phyloP scores from a whole-genome alignment of 2,329 filamentous ascomycete species.

The Paraconiothyrium sp. region DNA sequence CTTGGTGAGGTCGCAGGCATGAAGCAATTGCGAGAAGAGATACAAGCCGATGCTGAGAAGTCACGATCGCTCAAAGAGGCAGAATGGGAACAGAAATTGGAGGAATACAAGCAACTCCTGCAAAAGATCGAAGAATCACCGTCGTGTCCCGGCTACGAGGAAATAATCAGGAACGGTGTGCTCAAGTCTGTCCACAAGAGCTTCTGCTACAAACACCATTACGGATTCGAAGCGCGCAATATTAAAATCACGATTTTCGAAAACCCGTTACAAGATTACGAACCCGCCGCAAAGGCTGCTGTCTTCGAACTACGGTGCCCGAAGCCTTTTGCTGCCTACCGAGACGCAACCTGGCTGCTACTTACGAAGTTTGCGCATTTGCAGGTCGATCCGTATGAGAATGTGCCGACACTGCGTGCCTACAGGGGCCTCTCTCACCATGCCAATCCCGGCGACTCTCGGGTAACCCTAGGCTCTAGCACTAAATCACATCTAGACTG shows the following conservation, averaged over 20 bases:
- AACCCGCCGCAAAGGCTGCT: slow-evolving; percentile 52
- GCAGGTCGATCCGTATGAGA: slow-evolving; percentile 8
- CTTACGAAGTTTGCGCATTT: slow-evolving; percentile 48
- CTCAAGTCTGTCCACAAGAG: slow-evolving; percentile 22
- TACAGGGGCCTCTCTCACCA: slow-evolving; percentile 48
- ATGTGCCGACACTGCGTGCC: slow-evolving; percentile 33
- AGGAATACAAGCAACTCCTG: slow-evolving; percentile 50
- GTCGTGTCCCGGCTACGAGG: neutral
- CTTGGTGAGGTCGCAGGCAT: slow-evolving; percentile 36
- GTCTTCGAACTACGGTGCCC: slow-evolving; percentile 65
- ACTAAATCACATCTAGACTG: slow-evolving; percentile 59
- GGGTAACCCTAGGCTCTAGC: slow-evolving; percentile 55
- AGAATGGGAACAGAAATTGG: slow-evolving; percentile 50
- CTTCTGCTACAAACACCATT: slow-evolving; percentile 58
- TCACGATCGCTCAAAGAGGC: slow-evolving; percentile 47
- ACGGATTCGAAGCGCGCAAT: slow-evolving; percentile 45
- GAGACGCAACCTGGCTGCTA: slow-evolving; percentile 63
- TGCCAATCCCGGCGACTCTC: slow-evolving; percentile 14
- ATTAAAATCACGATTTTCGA: slow-evolving; percentile 61
- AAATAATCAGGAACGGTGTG: slow-evolving; percentile 7
- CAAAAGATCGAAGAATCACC: slow-evolving; percentile 39
- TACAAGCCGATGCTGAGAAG: slow-evolving; percentile 45
- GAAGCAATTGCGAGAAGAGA: slow-evolving; percentile 41
- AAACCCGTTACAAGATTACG: slow-evolving; percentile 56
- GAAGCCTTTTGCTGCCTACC: slow-evolving; percentile 57